Conservation (phyloP, 2,329 filamentous ascomycete genomes). For the Hortaea werneckii region DNA sequence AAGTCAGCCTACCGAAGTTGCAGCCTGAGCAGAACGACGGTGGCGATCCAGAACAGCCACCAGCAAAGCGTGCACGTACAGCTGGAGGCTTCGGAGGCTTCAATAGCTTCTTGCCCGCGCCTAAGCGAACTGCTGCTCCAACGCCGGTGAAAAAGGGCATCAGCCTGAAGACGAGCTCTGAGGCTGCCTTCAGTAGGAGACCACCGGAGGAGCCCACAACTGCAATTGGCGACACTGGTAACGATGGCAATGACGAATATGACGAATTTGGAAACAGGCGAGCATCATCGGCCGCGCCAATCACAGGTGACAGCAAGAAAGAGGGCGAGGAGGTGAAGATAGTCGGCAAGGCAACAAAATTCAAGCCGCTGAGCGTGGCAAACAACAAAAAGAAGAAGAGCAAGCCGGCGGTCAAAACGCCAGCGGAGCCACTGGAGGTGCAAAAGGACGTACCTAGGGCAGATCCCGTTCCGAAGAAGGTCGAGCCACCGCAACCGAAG, state of each 20-base stretch:
- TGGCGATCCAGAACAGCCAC: constrained; percentile 42
- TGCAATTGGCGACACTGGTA: constrained; percentile 25
- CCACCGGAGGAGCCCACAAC: constrained; percentile 39
- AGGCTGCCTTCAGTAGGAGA: constrained; percentile 68
- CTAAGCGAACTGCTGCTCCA: constrained; percentile 47
- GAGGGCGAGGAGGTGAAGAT: constrained; percentile 53
- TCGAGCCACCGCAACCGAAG: constrained; percentile 22
- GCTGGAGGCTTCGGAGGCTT: constrained; percentile 65
- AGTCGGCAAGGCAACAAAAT: constrained; percentile 73
- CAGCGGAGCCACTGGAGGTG: not conserved
- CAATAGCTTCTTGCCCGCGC: constrained; percentile 76
- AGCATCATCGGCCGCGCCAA: not conserved
- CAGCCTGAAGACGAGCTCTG: constrained; percentile 71
- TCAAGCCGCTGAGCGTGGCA: constrained; percentile 77
- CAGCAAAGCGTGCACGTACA: constrained; percentile 60
- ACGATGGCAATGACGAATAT: constrained; percentile 2
- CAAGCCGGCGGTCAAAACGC: not conserved
- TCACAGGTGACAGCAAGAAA: not conserved
- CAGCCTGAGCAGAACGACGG: constrained; percentile 27
- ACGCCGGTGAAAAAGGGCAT: constrained; percentile 45
- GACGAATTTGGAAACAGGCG: constrained; percentile 5
- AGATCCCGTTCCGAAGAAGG: not conserved
- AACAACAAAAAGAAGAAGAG: constrained; percentile 61
- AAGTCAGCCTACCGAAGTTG: constrained; percentile 59
- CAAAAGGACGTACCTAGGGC: too few species aligned